These are phyloP conservation scores for Mortierella hygrophila DNA, from an alignment of 192 early-diverging fungal genomes.

Conservation along the genomic window DNA sequence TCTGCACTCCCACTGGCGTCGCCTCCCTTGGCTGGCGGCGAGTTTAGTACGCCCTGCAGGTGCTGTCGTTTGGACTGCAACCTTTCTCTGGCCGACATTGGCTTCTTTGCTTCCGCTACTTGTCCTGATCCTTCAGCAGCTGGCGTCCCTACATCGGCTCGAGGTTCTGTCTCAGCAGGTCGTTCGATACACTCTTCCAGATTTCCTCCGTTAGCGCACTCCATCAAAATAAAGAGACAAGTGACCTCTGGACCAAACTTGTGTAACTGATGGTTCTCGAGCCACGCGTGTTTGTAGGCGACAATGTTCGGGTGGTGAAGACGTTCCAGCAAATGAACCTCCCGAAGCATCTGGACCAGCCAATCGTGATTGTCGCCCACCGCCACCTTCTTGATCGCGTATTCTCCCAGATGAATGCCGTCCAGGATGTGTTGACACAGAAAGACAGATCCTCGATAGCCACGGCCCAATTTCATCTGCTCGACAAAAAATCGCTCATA, in stretches of 20 bases:
- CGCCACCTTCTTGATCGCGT: conserved; percentile 95
- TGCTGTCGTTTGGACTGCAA: conserved; percentile 37
- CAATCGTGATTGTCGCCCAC: conserved; percentile 88
- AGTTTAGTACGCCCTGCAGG: conserved; percentile 4
- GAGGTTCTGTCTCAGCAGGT: conserved; percentile 22
- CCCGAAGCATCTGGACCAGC: conserved; percentile 93
- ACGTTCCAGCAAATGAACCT: conserved; percentile 92
- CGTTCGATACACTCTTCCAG: conserved; percentile 91
- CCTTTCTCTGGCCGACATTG: conserved; percentile 28
- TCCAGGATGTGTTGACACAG: conserved; percentile 87
- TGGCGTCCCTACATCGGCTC: neutral
- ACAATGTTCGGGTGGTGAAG: conserved; percentile 94
- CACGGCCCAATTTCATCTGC: conserved; percentile 88
- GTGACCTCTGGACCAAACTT: conserved; percentile 88
- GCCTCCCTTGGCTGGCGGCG: conserved; percentile 7
- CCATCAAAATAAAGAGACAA: conserved; percentile 96
- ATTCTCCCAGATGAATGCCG: conserved; percentile 80
- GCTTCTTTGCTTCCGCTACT: conserved; percentile 9
- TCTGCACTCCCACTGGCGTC: conserved; percentile 1
- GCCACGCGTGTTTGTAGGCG: conserved; percentile 96
- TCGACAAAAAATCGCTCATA: conserved; percentile 95
- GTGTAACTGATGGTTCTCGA: conserved; percentile 86
- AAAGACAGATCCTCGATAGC: conserved; percentile 91
- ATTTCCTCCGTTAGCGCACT: conserved; percentile 94
- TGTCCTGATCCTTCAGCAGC: neutral